Evolutionary conservation across 768 basidiomycete genomes (phyloP), one percentile per base, ranked within the genome.

Genomic region (Erythrobasidium yunnanense): DNA sequence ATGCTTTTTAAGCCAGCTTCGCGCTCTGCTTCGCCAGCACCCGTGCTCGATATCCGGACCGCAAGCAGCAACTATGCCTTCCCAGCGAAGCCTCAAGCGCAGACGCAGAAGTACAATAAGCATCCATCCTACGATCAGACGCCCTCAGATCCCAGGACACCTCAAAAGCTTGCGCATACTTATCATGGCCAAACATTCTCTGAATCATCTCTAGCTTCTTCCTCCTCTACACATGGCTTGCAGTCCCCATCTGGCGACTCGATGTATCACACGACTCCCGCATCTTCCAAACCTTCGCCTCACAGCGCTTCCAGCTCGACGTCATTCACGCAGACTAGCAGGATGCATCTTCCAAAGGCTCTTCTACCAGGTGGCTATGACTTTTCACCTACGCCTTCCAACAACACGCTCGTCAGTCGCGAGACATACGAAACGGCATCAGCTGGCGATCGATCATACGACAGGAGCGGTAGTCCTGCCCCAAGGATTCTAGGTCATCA

Each of bases 291-390:
- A 51, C 49, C 49, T 25, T 51, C 49, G 11, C 49, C 49, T 13
- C 49, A 51, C 25, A 11, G 11, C 11, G 38, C 38, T 42, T 42
- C 38, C 38, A 42, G 38, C 38, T 42, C 38, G 38, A n/a, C 38
- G n/a, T 42, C 38, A 42, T 42, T 42, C 38, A 42, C 11, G 11
- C 11, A 11, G 38, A 42, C 38, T n/a, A 42, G 11, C 11, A 11
- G 38, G 11, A n/a, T n/a, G 3, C 30, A 51, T n/a, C 6, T 51
- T 49, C 60, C 60, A 20, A 63, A n/a, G 27, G 46, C 60, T 3
- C 60, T 63, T 20, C 46, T 63, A n/a, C 60, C 60, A 2, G 60
- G 60, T 6, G 60, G 60, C 4, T 63, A 63, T 46, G 60, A 63
- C 49, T 63, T 63, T 22, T 63, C 60, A 23, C 47, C 60, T 15